Evolutionary conservation across 345 rosid genomes (phyloP).

Genomic region (Noccaea caerulescens): DNA sequence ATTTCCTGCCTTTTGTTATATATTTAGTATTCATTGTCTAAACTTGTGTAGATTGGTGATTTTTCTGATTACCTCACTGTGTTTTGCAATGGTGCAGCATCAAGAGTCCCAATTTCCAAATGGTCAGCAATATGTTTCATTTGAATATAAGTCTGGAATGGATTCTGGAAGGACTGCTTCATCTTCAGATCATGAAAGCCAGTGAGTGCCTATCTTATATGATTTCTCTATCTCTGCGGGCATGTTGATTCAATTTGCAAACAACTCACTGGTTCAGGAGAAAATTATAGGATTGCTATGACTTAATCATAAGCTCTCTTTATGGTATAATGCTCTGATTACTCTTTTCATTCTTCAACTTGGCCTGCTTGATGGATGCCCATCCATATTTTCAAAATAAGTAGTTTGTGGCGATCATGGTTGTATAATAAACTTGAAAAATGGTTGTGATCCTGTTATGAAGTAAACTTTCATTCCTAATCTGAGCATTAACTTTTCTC

Average conservation of each 20-base stretch:
- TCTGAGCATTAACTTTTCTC: not conserved
- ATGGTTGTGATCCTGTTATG: constrained; percentile 11
- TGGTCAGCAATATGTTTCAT: constrained; percentile 83
- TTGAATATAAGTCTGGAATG: constrained; percentile 97
- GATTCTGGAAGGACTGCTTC: constrained; percentile 87
- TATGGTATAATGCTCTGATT: constrained; percentile 15
- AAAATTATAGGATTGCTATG: not conserved
- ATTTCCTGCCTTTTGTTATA: constrained; percentile 13
- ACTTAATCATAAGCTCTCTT: not conserved
- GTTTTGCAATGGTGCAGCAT: constrained; percentile 63
- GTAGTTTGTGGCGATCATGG: constrained; percentile 28
- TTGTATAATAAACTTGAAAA: constrained; percentile 4
- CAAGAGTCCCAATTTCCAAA: constrained; percentile 80
- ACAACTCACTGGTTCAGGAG: constrained; percentile 22
- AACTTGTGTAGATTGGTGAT: constrained; percentile 16
- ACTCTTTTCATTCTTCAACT: constrained; percentile 4
- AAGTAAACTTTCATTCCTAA: not conserved
- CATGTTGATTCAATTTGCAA: constrained; percentile 11
- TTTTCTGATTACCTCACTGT: constrained; percentile 33
- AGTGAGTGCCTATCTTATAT: constrained; percentile 67
- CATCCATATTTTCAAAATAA: constrained; percentile 4
- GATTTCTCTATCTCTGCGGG: constrained; percentile 5
- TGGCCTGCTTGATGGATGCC: constrained; percentile 32
- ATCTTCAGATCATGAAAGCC: constrained; percentile 96
- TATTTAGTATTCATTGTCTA: constrained; percentile 23